Evolutionary conservation across 2,329 filamentous ascomycete species (phyloP).

Genomic region (Pyricularia grisea): DNA sequence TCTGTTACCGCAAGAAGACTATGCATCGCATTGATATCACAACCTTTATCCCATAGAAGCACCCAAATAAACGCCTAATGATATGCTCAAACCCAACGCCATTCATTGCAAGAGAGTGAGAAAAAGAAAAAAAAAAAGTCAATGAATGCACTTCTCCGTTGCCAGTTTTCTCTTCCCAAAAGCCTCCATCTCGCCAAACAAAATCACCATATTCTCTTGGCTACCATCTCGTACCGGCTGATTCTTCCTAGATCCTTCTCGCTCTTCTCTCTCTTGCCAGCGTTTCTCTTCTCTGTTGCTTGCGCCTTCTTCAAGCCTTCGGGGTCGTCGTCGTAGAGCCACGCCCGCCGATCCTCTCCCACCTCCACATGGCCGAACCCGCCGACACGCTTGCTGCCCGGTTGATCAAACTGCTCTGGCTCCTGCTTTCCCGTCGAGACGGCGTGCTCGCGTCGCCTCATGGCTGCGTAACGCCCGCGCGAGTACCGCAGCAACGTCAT

Average conservation of each 20-base stretch:
- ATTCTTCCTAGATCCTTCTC: slow-evolving; percentile 57
- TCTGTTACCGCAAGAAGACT: neutral
- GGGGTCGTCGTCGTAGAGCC: slow-evolving; percentile 79
- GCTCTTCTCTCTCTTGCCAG: slow-evolving; percentile 42
- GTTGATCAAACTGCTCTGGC: slow-evolving; percentile 51
- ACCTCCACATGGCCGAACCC: slow-evolving; percentile 82
- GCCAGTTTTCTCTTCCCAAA: too few relatives aligned
- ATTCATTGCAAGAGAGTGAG: neutral
- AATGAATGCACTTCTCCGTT: too few relatives aligned
- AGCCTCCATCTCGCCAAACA: neutral
- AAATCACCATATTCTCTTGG: slow-evolving; percentile 84
- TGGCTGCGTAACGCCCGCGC: slow-evolving; percentile 66
- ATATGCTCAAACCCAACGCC: neutral
- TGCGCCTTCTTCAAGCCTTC: slow-evolving; percentile 56
- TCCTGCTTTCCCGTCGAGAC: slow-evolving; percentile 35
- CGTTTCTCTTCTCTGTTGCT: slow-evolving; percentile 55
- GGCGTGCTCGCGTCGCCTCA: slow-evolving; percentile 61
- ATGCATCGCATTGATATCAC: neutral
- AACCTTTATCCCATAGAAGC: neutral
- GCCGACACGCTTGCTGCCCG: slow-evolving; percentile 61
- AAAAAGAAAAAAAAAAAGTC: neutral
- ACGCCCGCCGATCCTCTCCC: slow-evolving; percentile 73
- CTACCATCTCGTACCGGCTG: slow-evolving; percentile 85
- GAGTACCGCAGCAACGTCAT: slow-evolving; percentile 79
- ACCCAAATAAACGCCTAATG: neutral